Evolutionary conservation across 768 basidiomycete species (phyloP), one percentile per base, ranked within the genome.

Genomic region (Suillus cothurnatus): DNA sequence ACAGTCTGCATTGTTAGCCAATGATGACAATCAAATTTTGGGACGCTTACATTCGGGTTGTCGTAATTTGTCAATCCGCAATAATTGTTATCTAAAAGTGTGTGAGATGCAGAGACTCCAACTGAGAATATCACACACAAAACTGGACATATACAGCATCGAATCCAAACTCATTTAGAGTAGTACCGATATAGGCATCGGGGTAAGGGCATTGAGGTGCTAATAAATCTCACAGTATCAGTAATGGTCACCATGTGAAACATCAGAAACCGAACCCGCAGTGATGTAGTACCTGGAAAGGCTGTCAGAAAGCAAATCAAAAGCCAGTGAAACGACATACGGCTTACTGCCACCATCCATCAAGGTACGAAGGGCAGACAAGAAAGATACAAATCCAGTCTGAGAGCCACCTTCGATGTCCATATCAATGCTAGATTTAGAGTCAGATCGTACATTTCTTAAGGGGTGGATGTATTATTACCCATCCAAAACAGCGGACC

Each of bases 401-500:
- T 69, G 72, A 9, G 66, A 68, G 12, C 83, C 83, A 15, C 82
- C 81, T 72, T 85, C 84, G 63, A 85, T 81, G 67, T 85, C 84
- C 64, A 85, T 73, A 65, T 85, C 84, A 57, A 84, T 64, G 38
- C 74, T 75, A 6, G 21, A 65, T 36, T 6, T 47, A 23, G 0
- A 21, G 58, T 59, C 19, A 59, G 39, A 59, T 41, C 39, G 26
- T 6, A 41, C 39, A 41, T 41, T 58, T 41, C 19, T 41, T 4
- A 28, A 12, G 6, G 28, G 12, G 15, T 21, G 28, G 53, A 7
- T 43, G 53, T 12, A 61, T 68, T 60, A 73, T 19, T 50, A 90
- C 90, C 91, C 91, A 69, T 92, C 91, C 31, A 93, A 80, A 59
- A 91, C 82, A 3, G 90, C 91, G 65, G 68, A 75, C 31, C 91